Conservation (phyloP, 2,329 filamentous ascomycete genomes). For the Colletotrichum falcatum region DNA sequence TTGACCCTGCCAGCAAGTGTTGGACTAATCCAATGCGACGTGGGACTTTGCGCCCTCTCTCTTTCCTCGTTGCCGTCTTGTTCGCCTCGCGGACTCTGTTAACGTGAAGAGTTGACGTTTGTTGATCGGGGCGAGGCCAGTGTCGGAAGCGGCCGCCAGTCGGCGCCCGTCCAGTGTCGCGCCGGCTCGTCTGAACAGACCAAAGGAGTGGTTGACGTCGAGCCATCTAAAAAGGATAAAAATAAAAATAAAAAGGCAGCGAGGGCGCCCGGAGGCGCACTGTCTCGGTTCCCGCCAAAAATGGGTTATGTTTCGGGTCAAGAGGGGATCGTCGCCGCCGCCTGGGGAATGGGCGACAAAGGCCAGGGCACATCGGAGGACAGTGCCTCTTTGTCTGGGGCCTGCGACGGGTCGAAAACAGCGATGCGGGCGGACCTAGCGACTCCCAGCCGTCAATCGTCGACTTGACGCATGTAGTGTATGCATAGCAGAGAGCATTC, state of each 20-base stretch:
- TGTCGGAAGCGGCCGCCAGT: constrained; percentile 29
- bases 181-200: constrained; percentile 25
- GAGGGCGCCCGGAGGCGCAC: constrained; percentile 15
- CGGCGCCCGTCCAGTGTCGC: constrained; percentile 26
- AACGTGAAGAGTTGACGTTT: neutral
- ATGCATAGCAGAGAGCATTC: constrained; percentile 4
- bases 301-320: constrained; percentile 38
- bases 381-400: constrained; percentile 16
- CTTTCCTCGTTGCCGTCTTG: constrained; percentile 3
- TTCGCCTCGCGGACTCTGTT: constrained; percentile 9
- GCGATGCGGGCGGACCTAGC: constrained; percentile 28
- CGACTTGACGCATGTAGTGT: neutral
- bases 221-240: neutral
- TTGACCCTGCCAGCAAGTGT: constrained; percentile 31
- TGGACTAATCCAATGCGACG: neutral
- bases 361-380: constrained; percentile 9
- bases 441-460: neutral
- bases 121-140: constrained; percentile 13
- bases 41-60: neutral
- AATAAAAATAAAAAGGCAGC: too few species aligned
- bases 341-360: constrained; percentile 15
- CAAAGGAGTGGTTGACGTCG: neutral
- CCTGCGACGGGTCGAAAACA: constrained; percentile 35
- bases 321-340: constrained; percentile 20
- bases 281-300: constrained; percentile 23